Percentiles rank a stretch among this genome's conserved stretches.
phyloP scores from a whole-genome alignment of 768 basidiomycete species.

The Russula compacta region DNA sequence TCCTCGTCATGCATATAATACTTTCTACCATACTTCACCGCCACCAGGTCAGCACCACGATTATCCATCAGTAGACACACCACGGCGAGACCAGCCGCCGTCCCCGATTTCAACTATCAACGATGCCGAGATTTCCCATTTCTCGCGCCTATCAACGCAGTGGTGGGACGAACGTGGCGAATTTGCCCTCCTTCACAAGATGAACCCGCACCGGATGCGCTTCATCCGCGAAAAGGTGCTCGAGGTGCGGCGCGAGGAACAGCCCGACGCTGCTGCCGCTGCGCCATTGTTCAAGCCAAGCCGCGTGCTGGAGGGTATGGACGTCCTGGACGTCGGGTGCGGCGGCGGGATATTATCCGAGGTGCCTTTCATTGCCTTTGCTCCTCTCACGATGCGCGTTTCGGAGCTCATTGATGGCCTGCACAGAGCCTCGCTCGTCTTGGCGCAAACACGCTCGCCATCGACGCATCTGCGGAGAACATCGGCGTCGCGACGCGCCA shows the following conservation, averaged over 20 bases:
- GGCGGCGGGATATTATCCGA: conserved; percentile 92
- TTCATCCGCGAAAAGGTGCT: conserved; percentile 73
- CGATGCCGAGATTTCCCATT: conserved; percentile 74
- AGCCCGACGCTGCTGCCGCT: conserved; percentile 24
- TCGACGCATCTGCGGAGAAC: conserved; percentile 87
- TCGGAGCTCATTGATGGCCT: neutral
- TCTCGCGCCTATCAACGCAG: conserved; percentile 77
- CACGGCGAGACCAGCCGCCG: neutral
- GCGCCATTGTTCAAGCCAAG: conserved; percentile 16
- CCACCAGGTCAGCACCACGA: neutral
- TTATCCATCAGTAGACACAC: neutral
- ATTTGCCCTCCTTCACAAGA: conserved; percentile 78
- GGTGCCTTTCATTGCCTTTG: conserved; percentile 34
- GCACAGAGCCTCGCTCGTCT: conserved; percentile 74
- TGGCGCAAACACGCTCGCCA: conserved; percentile 81
- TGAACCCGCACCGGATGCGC: conserved; percentile 86
- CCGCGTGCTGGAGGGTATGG: conserved; percentile 48
- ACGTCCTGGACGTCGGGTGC: conserved; percentile 87
- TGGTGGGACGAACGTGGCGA: conserved; percentile 98
- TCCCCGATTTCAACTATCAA: conserved; percentile 46
- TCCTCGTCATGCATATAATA: neutral
- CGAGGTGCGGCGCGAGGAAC: conserved; percentile 51
- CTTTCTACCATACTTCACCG: neutral
- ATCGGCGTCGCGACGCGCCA: conserved; percentile 79
- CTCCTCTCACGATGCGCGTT: neutral